Evolutionary conservation across 306 rosid species (phyloP).

Genomic region (Trichosanthes truncata): DNA sequence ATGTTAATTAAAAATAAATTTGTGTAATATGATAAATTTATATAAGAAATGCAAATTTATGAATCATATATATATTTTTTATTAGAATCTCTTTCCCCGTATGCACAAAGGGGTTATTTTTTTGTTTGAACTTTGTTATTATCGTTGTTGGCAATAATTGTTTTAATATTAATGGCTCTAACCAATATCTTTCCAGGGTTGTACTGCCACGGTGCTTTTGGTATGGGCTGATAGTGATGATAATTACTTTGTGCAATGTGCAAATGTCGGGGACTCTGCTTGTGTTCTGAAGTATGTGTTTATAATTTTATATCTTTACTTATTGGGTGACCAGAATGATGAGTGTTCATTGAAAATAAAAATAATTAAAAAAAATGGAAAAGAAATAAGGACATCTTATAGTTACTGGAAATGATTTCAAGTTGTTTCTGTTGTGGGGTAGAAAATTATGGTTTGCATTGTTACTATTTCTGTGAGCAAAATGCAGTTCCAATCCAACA

Average conservation of each 20-base stretch:
- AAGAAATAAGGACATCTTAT: background rate
- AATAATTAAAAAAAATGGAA: background rate
- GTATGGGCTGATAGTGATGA: slow-evolving; percentile 61
- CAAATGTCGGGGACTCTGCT: slow-evolving; percentile 92
- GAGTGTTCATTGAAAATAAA: background rate
- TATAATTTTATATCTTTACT: slow-evolving; percentile 7
- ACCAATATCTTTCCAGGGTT: slow-evolving; percentile 54
- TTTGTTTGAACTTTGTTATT: background rate
- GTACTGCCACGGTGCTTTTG: slow-evolving; percentile 94
- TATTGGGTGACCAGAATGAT: slow-evolving; percentile 13
- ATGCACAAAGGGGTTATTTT: background rate
- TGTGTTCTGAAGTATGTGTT: slow-evolving; percentile 69
- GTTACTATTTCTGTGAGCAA: background rate
- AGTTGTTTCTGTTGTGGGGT: slow-evolving; percentile 6
- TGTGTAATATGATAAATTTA: background rate
- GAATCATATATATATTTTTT: background rate
- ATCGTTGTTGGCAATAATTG: background rate
- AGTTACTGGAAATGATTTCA: slow-evolving; percentile 3
- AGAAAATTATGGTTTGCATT: background rate
- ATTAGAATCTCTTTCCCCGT: background rate
- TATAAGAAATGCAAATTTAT: background rate
- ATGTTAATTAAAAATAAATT: background rate
- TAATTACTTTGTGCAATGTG: slow-evolving; percentile 81
- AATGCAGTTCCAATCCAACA: background rate
- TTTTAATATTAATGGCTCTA: background rate